Percentiles rank a stretch among this genome's conserved stretches.
Evolutionary conservation across 2,329 filamentous ascomycete species (phyloP).

Genomic region (Plectosphaerella sp.): DNA sequence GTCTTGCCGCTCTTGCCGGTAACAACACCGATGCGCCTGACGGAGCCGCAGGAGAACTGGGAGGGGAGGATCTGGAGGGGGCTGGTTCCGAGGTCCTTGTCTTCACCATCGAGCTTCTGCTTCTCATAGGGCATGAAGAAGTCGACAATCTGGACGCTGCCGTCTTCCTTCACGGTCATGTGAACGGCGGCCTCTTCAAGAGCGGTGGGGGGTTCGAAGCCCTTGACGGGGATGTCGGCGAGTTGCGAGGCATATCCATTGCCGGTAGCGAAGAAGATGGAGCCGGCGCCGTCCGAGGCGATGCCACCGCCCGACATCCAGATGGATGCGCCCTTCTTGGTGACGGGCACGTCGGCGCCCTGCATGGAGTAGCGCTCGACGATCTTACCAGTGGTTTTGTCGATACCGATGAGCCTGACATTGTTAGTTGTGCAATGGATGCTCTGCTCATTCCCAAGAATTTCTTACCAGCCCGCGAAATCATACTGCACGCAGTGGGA

Average conservation of each 20-base stretch:
- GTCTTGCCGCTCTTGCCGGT: conserved; percentile 46
- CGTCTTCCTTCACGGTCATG: conserved; percentile 31
- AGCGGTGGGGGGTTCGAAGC: conserved; percentile 29
- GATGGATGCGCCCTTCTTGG: conserved; percentile 30
- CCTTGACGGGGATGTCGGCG: conserved; percentile 28
- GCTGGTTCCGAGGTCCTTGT: conserved; percentile 43
- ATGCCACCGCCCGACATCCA: conserved; percentile 34
- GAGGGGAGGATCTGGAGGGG: conserved; percentile 35
- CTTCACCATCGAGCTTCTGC: conserved; percentile 39
- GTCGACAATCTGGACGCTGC: conserved; percentile 38
- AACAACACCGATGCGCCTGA: conserved; percentile 42
- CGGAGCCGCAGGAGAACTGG: conserved; percentile 34
- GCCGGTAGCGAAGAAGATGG: conserved; percentile 30
- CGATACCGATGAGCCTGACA: conserved; percentile 34
- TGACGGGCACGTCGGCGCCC: conserved; percentile 22
- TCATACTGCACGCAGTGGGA: conserved; percentile 52
- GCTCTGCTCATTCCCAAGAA: no score
- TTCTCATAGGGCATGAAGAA: conserved; percentile 53
- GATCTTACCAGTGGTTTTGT: conserved; percentile 31
- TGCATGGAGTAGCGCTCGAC: conserved; percentile 35
- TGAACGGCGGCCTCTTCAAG: conserved; percentile 39
- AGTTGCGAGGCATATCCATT: conserved; percentile 33
- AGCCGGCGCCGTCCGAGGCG: conserved; percentile 28
- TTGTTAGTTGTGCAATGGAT: no score
- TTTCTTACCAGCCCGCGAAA: conserved; percentile 38